These are phyloP conservation scores for Globomyces pollinis-pini DNA, from an alignment of 192 early-diverging fungal species.

Conservation along the genomic window DNA sequence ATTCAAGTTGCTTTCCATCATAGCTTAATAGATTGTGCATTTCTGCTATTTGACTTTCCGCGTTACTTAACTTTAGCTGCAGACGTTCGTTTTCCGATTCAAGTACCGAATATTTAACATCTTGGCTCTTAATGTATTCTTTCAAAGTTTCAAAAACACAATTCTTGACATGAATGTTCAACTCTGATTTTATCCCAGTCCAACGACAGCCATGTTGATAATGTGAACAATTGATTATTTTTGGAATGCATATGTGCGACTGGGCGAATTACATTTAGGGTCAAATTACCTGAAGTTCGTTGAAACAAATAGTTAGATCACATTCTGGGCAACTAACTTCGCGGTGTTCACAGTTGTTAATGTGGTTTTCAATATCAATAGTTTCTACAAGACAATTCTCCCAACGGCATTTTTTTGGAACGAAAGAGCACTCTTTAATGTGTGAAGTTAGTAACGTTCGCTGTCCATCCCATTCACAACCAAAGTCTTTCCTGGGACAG, in stretches of 20 bases:
- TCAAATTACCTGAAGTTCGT: background rate
- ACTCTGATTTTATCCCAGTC: background rate
- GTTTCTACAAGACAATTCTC: background rate
- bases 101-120: no score
- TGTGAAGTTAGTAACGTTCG: constrained; percentile 45
- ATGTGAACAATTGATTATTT: background rate
- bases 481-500: constrained; percentile 41
- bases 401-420: background rate
- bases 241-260: background rate
- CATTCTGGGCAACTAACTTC: background rate
- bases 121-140: background rate
- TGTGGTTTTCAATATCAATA: background rate
- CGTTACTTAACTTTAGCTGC: no score
- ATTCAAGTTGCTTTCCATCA: no score
- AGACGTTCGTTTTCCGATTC: no score
- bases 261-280: background rate
- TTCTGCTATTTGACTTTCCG: no score
- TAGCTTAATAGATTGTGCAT: no score
- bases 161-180: background rate
- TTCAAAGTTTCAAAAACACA: background rate
- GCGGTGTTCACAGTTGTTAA: background rate
- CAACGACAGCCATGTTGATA: background rate
- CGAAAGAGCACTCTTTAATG: constrained; percentile 26
- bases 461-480: constrained; percentile 48
- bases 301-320: background rate